phyloP scores from a whole-genome alignment of 1,284 basidiomycete genomes.

The Sporisorium sorghi region DNA sequence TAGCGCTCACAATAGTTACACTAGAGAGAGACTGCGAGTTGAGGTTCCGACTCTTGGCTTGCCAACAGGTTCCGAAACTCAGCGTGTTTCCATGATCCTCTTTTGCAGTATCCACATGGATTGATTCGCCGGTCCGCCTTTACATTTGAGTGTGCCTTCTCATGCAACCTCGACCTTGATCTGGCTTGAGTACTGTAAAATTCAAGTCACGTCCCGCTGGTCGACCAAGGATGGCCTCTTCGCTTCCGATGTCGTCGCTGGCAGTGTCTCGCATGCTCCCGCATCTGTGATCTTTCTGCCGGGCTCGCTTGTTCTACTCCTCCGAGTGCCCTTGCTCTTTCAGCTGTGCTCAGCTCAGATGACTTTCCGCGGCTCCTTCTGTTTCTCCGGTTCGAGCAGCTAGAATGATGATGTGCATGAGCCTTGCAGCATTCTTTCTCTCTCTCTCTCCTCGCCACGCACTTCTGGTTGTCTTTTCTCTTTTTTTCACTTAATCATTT shows the following conservation, averaged over 20 bases:
- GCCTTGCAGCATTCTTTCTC: no score
- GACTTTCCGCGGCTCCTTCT: constrained; percentile 24
- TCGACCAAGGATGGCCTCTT: no score
- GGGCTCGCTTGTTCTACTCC: constrained; percentile 3
- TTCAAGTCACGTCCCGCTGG: no score
- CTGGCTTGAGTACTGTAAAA: no score
- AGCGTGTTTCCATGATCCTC: constrained; percentile 28
- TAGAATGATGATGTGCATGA: constrained; percentile 6
- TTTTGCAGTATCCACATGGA: constrained; percentile 24
- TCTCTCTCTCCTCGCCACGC: no score
- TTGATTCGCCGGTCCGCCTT: background rate
- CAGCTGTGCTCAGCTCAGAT: background rate
- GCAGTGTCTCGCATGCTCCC: constrained; percentile 9
- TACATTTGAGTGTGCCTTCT: background rate
- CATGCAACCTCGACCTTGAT: background rate
- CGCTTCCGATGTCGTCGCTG: constrained; percentile 2
- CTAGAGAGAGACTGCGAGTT: no score
- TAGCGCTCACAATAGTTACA: no score
- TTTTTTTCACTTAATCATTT: background rate
- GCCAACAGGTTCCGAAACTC: background rate
- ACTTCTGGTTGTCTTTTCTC: background rate
- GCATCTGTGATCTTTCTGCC: background rate
- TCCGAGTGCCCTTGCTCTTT: background rate
- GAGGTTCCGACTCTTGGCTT: background rate
- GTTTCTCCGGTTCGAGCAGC: constrained; percentile 23